Evolutionary conservation across 768 basidiomycete genomes (phyloP).

Genomic region (Daedaleopsis sinensis): DNA sequence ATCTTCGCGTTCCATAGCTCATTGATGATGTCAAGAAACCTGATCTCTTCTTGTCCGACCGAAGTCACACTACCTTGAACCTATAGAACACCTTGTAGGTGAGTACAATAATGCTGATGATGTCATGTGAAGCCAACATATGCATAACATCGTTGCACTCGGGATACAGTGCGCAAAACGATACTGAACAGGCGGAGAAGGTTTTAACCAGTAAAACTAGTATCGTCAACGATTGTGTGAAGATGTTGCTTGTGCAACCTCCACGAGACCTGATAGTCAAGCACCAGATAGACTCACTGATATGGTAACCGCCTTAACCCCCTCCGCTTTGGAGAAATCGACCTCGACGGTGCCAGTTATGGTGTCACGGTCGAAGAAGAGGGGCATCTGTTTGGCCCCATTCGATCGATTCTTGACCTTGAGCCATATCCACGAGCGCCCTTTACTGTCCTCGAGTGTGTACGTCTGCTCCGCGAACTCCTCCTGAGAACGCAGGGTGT

Average conservation of each 20-base stretch:
- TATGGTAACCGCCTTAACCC: constrained; percentile 50
- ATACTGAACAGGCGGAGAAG: too few relatives aligned
- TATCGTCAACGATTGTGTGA: too few relatives aligned
- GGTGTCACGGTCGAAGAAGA: constrained; percentile 50
- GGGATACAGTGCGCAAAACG: too few relatives aligned
- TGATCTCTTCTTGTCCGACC: constrained; percentile 56
- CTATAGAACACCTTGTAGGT: constrained; percentile 28
- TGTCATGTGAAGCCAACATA: not conserved
- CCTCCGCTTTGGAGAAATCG: constrained; percentile 51
- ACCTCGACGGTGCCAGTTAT: constrained; percentile 55
- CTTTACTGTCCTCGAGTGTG: constrained; percentile 46
- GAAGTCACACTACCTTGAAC: constrained; percentile 50
- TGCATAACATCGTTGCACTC: too few relatives aligned
- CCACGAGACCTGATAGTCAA: not conserved
- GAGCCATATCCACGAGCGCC: constrained; percentile 51
- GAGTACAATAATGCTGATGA: not conserved
- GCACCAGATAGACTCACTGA: constrained; percentile 38
- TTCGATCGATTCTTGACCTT: constrained; percentile 46
- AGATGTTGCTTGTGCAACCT: not conserved
- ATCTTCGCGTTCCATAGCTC: constrained; percentile 44
- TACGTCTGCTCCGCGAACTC: constrained; percentile 39
- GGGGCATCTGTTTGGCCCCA: constrained; percentile 41
- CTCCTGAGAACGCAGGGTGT: constrained; percentile 10
- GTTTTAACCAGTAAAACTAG: too few relatives aligned
- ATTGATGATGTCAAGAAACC: constrained; percentile 47